Evolutionary conservation across 2,329 filamentous ascomycete species (phyloP).

Genomic region (Triangularia setosa): DNA sequence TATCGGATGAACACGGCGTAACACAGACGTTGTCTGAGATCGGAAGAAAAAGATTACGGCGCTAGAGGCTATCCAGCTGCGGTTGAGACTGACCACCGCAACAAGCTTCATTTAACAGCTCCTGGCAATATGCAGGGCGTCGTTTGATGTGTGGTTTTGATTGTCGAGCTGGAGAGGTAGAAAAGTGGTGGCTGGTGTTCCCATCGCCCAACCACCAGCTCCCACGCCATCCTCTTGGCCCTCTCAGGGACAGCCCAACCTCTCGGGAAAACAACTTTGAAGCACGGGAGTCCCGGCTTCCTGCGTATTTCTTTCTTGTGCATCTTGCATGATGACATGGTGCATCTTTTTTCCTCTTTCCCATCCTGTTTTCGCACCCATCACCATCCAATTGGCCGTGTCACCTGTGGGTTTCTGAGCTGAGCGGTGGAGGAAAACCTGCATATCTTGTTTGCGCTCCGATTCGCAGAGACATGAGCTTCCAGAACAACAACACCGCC

Average conservation of each 20-base stretch:
- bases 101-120: not conserved
- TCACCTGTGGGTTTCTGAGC: not conserved
- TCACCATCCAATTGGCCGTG: not conserved
- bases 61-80: not conserved
- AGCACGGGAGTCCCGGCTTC: not conserved
- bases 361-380: not conserved
- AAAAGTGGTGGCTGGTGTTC: constrained; percentile 6
- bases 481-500: not conserved
- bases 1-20: not conserved
- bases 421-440: not conserved
- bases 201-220: constrained; percentile 1
- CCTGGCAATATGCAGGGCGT: not conserved
- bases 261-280: not conserved
- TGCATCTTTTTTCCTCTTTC: not conserved
- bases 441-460: not conserved
- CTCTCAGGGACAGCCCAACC: not conserved
- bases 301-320: not conserved
- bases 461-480: not conserved
- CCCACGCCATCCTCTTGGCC: not conserved
- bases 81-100: not conserved
- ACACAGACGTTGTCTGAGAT: not conserved
- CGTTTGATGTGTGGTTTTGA: not conserved
- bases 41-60: not conserved
- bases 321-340: not conserved
- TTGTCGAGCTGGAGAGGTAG: too few relatives aligned